phyloP scores from a whole-genome alignment of 2,329 filamentous ascomycete species.

The Anthostomella pinea region DNA sequence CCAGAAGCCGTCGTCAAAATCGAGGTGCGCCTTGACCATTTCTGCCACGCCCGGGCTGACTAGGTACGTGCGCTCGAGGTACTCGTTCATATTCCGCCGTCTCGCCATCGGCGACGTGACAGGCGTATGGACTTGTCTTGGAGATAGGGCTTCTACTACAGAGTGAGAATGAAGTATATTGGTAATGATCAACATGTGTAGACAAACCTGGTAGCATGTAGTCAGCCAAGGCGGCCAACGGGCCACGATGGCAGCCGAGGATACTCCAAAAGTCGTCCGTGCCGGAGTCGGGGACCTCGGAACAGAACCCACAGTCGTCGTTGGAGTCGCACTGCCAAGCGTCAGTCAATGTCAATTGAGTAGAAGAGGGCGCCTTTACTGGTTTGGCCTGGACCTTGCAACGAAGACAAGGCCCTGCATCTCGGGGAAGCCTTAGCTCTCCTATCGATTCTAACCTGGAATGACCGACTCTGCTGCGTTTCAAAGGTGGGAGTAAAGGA shows the following conservation, averaged over 20 bases:
- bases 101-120: conserved; percentile 48
- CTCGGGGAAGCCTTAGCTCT: conserved; percentile 49
- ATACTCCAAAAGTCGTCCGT: conserved; percentile 45
- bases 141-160: conserved; percentile 42
- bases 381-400: conserved; percentile 46
- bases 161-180: conserved; percentile 19
- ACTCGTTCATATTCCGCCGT: conserved; percentile 51
- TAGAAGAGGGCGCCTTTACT: conserved; percentile 35
- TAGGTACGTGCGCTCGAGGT: conserved; percentile 45
- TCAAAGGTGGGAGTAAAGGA: conserved; percentile 52
- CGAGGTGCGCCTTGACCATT: conserved; percentile 44
- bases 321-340: conserved; percentile 48
- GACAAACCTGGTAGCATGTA: conserved; percentile 48
- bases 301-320: conserved; percentile 48
- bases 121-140: conserved; percentile 48
- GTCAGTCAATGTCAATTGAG: conserved; percentile 17
- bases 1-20: conserved; percentile 58
- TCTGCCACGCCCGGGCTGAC: conserved; percentile 38
- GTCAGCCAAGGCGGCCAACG: conserved; percentile 46
- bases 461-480: conserved; percentile 50
- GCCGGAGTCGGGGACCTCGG: conserved; percentile 35
- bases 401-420: conserved; percentile 48
- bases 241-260: conserved; percentile 51
- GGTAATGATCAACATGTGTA: background rate
- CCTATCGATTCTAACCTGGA: conserved; percentile 55